Evolutionary conservation across 495 filamentous ascomycete genomes (phyloP).

Genomic region (Neurospora sp.): DNA sequence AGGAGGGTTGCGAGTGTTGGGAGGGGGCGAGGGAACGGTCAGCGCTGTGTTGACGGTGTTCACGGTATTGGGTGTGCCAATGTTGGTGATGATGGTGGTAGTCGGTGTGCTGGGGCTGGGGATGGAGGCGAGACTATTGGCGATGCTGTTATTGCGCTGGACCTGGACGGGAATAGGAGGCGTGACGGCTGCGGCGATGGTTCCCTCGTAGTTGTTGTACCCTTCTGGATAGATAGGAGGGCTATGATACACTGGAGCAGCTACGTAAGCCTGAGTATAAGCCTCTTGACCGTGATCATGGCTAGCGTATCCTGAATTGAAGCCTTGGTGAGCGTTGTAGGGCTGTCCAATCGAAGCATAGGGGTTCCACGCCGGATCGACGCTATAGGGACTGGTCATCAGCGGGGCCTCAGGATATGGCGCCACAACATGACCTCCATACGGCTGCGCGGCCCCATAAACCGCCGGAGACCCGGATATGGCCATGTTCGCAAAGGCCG

Average conservation of each 20-base stretch:
- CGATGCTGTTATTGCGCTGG: background rate
- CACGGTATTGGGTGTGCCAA: background rate
- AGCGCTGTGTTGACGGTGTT: background rate
- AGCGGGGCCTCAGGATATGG: background rate
- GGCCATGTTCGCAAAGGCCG: background rate
- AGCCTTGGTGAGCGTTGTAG: background rate
- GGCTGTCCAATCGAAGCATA: background rate
- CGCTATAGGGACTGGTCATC: background rate
- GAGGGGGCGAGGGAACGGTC: background rate
- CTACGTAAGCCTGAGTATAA: background rate
- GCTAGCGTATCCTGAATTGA: background rate
- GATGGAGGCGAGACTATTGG: background rate
- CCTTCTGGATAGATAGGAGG: background rate
- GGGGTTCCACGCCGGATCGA: background rate
- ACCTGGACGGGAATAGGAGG: background rate
- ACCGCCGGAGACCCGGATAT: background rate
- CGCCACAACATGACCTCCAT: background rate
- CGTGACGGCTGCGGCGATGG: background rate
- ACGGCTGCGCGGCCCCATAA: background rate
- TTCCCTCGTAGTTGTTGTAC: background rate
- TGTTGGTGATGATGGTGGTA: background rate
- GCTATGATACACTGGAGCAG: background rate
- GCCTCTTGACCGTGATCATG: background rate
- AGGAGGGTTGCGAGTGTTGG: background rate
- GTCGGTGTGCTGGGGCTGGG: background rate